Evolutionary conservation across 2,329 filamentous ascomycete species (phyloP).

Genomic region (Polychaeton citri): DNA sequence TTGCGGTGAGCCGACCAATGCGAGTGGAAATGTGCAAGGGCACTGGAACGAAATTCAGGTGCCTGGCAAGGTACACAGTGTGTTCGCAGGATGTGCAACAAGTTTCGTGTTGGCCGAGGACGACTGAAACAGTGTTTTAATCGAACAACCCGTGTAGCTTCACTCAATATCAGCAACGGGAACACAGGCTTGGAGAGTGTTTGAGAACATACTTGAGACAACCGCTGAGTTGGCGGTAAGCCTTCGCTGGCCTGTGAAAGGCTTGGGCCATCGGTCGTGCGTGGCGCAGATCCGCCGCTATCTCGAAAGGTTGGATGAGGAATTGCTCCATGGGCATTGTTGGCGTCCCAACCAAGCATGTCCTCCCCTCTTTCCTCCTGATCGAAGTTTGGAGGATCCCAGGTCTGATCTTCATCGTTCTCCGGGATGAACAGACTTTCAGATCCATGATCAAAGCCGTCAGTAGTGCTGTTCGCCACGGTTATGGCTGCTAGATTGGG

Average conservation of each 20-base stretch:
- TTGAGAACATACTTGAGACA: conserved; percentile 48
- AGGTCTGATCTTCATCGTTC: conserved; percentile 54
- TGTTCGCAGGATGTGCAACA: conserved; percentile 83
- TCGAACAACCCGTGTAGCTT: conserved; percentile 27
- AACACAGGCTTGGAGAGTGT: conserved; percentile 12
- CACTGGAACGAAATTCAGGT: conserved; percentile 53
- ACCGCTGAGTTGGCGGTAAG: conserved; percentile 59
- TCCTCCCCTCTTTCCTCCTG: conserved; percentile 52
- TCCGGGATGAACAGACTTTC: conserved; percentile 58
- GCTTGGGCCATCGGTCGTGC: background rate
- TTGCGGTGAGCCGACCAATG: conserved; percentile 57
- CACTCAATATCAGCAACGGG: conserved; percentile 8
- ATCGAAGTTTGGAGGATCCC: conserved; percentile 58
- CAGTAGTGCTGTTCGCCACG: conserved; percentile 19
- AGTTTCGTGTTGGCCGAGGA: conserved; percentile 54
- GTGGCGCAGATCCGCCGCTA: conserved; percentile 16
- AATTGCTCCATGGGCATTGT: conserved; percentile 42
- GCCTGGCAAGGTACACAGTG: conserved; percentile 39
- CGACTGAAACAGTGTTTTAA: conserved; percentile 11
- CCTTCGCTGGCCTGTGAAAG: conserved; percentile 16
- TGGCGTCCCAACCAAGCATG: conserved; percentile 62
- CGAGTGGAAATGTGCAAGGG: conserved; percentile 53
- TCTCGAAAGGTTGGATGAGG: conserved; percentile 33
- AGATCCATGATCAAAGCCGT: conserved; percentile 46
- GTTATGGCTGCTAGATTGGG: background rate